Conservation (phyloP, 2,329 filamentous ascomycete genomes). For the Juglanconis sp. region DNA sequence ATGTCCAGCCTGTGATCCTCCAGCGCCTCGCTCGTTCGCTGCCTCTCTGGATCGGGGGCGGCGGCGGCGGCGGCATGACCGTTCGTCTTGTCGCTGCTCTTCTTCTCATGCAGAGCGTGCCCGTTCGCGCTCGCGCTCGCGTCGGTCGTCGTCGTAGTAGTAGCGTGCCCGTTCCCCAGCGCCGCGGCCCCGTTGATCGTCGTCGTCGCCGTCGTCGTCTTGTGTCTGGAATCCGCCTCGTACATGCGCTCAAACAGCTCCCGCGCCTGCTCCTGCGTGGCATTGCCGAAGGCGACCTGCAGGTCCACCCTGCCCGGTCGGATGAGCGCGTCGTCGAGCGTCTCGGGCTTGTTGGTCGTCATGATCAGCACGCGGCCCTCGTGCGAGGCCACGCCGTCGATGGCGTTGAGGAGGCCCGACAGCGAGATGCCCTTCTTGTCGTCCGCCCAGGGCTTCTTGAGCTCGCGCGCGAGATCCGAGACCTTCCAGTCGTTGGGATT, state of each 20-base stretch:
- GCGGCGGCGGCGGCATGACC: neutral
- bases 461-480: conserved; percentile 39
- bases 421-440: conserved; percentile 62
- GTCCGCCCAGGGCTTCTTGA: conserved; percentile 39
- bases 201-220: conserved; percentile 9
- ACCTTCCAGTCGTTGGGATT: conserved; percentile 34
- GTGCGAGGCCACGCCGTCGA: conserved; percentile 77
- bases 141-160: neutral
- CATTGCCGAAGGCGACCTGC: conserved; percentile 43
- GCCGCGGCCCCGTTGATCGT: neutral
- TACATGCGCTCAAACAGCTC: conserved; percentile 64
- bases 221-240: conserved; percentile 37
- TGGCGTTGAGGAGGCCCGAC: conserved; percentile 76
- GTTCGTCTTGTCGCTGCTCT: neutral
- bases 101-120: neutral
- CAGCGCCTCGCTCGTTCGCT: conserved; percentile 11
- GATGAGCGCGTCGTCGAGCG: conserved; percentile 70
- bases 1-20: conserved; percentile 25
- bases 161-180: neutral
- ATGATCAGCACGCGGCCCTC: conserved; percentile 78
- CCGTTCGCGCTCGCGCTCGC: neutral
- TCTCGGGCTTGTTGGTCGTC: conserved; percentile 75
- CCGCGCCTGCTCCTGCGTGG: conserved; percentile 49
- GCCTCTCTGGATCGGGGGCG: neutral
- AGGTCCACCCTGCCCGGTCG: conserved; percentile 69